Conservation (phyloP, 495 filamentous ascomycete species). For the Neurospora sp. region DNA sequence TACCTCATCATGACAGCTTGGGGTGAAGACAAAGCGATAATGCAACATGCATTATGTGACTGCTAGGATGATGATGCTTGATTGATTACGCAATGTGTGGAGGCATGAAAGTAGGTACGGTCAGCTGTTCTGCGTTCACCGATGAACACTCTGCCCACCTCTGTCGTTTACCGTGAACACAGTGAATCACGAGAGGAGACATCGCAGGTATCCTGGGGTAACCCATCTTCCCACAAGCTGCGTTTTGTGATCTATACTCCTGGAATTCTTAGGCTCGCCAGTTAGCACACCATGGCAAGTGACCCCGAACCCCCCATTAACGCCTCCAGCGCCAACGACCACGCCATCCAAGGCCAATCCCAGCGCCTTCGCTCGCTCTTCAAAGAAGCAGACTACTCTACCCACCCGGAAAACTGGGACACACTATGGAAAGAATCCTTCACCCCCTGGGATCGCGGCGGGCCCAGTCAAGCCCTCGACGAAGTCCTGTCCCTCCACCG, state of each 20-base stretch:
- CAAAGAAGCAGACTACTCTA: conserved; percentile 6
- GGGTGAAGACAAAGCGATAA: background rate
- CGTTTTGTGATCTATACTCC: background rate
- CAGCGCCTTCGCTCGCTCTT: conserved; percentile 16
- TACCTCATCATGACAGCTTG: background rate
- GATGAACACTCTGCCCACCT: background rate
- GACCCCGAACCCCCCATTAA: background rate
- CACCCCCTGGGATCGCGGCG: conserved; percentile 61
- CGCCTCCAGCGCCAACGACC: background rate
- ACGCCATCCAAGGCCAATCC: background rate
- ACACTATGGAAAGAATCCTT: conserved; percentile 53
- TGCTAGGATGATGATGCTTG: background rate
- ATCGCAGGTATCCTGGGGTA: background rate
- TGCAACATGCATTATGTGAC: background rate
- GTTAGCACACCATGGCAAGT: background rate
- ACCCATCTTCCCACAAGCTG: background rate
- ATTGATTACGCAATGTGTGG: background rate
- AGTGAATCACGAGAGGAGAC: background rate
- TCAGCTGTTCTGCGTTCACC: background rate
- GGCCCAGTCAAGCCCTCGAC: conserved; percentile 55
- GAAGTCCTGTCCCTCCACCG: conserved; percentile 41
- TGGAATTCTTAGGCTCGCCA: background rate
- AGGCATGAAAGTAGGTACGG: background rate
- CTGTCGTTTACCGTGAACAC: background rate
- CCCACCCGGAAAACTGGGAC: conserved; percentile 45